Percentiles rank a stretch among this genome's conserved stretches.
Conservation (phyloP, 2,329 filamentous ascomycete genomes). For the Fusarium burgessii region DNA sequence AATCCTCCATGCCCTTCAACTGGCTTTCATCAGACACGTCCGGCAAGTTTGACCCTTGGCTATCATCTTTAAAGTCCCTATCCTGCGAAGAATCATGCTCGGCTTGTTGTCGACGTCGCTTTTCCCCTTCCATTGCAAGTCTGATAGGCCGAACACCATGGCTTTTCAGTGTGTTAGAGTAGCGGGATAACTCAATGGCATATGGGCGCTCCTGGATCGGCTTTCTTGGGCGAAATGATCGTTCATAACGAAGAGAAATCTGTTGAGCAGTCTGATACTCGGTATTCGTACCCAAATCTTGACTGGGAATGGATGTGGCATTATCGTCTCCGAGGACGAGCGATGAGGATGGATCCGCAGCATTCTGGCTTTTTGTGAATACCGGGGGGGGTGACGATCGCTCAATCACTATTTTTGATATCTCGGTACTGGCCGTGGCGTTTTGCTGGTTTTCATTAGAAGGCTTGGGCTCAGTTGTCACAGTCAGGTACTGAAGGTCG, state of each 20-base stretch:
- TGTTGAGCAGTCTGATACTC: constrained; percentile 44
- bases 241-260: constrained; percentile 53
- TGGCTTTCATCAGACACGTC: constrained; percentile 54
- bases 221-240: constrained; percentile 69
- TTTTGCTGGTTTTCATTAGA: constrained; percentile 11
- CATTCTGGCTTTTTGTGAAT: constrained; percentile 17
- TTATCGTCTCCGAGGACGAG: background rate
- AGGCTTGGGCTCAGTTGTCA: background rate
- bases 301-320: constrained; percentile 26
- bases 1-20: constrained; percentile 29
- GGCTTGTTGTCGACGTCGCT: constrained; percentile 54
- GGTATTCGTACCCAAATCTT: constrained; percentile 24
- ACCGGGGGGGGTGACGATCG: constrained; percentile 50
- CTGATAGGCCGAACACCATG: constrained; percentile 67
- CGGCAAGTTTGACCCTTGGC: constrained; percentile 55
- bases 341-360: background rate
- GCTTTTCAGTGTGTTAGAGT: constrained; percentile 64
- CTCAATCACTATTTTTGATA: constrained; percentile 54
- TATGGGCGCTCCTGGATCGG: constrained; percentile 73
- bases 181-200: constrained; percentile 66
- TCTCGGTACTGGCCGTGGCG: constrained; percentile 47
- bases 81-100: constrained; percentile 62
- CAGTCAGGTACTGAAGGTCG: constrained; percentile 6
- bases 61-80: constrained; percentile 64
- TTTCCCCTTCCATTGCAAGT: constrained; percentile 51